phyloP scores from a whole-genome alignment of 352 stramenopile genomes.

The Phytophthora citrophthora region DNA sequence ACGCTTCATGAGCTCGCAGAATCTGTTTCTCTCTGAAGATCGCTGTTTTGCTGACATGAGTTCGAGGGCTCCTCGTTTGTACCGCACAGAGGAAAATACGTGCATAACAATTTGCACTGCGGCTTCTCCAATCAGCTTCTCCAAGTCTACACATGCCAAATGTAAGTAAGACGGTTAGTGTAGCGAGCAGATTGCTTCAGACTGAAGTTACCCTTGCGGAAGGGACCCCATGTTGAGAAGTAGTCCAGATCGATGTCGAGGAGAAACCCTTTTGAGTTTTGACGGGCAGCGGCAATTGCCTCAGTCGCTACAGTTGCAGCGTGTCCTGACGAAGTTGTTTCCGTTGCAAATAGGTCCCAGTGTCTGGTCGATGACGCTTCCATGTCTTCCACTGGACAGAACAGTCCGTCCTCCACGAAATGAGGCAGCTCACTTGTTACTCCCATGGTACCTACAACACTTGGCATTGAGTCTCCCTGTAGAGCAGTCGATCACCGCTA shows the following conservation, averaged over 20 bases:
- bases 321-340: conserved; percentile 17
- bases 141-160: conserved; percentile 43
- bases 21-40: conserved; percentile 33
- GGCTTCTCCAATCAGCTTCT: conserved; percentile 30
- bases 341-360: conserved; percentile 53
- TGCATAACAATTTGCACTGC: conserved; percentile 32
- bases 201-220: conserved; percentile 54
- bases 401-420: conserved; percentile 80
- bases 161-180: not conserved
- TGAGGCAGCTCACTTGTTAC: conserved; percentile 66
- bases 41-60: conserved; percentile 31
- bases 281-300: conserved; percentile 24
- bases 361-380: conserved; percentile 16
- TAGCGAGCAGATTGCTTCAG: not conserved
- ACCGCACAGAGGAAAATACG: conserved; percentile 53
- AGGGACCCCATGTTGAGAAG: conserved; percentile 90
- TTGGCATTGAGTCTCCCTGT: not conserved
- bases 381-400: conserved; percentile 46
- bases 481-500: not conserved
- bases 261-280: conserved; percentile 53
- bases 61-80: conserved; percentile 34
- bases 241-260: conserved; percentile 92
- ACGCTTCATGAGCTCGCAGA: conserved; percentile 42
- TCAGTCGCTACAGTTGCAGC: conserved; percentile 15
- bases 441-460: conserved; percentile 40